A percentile compares a stretch with the other conserved stretches of the same genome.
Evolutionary conservation across 116 monocot genomes (phyloP).

Genomic region (Trichopus zeylanicus): DNA sequence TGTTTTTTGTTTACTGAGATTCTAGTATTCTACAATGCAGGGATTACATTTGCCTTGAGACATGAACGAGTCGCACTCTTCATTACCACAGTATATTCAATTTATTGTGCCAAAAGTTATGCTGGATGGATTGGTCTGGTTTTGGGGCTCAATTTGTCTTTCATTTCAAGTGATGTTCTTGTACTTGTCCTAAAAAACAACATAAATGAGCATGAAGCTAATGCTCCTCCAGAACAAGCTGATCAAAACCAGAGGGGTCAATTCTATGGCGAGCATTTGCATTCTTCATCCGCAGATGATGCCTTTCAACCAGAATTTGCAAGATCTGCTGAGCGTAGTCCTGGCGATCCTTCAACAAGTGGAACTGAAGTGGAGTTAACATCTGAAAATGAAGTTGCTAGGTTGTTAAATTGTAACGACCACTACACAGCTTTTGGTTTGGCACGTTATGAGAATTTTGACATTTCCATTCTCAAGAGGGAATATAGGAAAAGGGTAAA

Average conservation of each 20-base stretch:
- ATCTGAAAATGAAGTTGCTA: conserved; percentile 84
- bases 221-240: conserved; percentile 20
- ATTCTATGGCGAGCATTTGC: conserved; percentile 24
- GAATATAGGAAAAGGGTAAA: conserved; percentile 94
- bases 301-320: conserved; percentile 15
- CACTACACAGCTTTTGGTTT: conserved; percentile 89
- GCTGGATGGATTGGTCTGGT: conserved; percentile 83
- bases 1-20: background rate
- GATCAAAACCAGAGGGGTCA: conserved; percentile 20
- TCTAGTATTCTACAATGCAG: conserved; percentile 27
- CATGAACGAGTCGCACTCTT: conserved; percentile 70
- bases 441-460: conserved; percentile 61
- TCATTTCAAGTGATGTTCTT: conserved; percentile 80
- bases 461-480: conserved; percentile 65
- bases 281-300: conserved; percentile 35
- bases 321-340: conserved; percentile 22
- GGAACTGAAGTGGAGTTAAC: conserved; percentile 66
- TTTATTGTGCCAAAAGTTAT: conserved; percentile 66
- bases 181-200: conserved; percentile 59
- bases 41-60: conserved; percentile 43
- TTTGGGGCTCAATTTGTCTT: conserved; percentile 71
- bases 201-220: conserved; percentile 39
- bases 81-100: conserved; percentile 57
- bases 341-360: conserved; percentile 78
- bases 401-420: conserved; percentile 77